These are phyloP conservation scores for Trichosanthes cucumerina DNA, from an alignment of 306 rosid species.

Conservation along the genomic window DNA sequence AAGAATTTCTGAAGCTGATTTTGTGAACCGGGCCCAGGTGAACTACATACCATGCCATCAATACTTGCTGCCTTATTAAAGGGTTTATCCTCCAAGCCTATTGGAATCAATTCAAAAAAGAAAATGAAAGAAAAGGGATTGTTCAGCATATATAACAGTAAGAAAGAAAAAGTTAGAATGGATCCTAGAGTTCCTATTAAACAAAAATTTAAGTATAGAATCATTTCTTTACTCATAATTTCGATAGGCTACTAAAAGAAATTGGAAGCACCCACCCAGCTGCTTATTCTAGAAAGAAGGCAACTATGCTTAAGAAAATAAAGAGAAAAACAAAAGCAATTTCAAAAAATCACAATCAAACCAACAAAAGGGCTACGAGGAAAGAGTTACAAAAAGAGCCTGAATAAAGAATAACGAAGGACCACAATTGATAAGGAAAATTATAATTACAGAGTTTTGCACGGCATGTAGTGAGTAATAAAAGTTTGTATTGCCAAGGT, in stretches of 20 bases:
- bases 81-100: slow-evolving; percentile 73
- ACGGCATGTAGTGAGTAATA: neutral
- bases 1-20: slow-evolving; percentile 37
- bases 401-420: neutral
- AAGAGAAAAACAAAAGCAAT: neutral
- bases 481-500: neutral
- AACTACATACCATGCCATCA: slow-evolving; percentile 45
- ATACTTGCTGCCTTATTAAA: slow-evolving; percentile 36
- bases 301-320: neutral
- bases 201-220: neutral
- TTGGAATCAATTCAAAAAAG: neutral
- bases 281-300: neutral
- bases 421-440: neutral
- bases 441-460: neutral
- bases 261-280: neutral
- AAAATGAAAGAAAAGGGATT: neutral
- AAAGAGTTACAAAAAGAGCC: neutral
- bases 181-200: neutral
- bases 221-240: neutral
- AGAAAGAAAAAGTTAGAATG: neutral
- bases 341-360: neutral
- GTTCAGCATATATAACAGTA: neutral
- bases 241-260: neutral
- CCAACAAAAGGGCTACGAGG: neutral
- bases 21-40: slow-evolving; percentile 37